These are phyloP conservation scores for Acorus gramineus DNA, from an alignment of 106 monocot genomes.

Conservation along the genomic window DNA sequence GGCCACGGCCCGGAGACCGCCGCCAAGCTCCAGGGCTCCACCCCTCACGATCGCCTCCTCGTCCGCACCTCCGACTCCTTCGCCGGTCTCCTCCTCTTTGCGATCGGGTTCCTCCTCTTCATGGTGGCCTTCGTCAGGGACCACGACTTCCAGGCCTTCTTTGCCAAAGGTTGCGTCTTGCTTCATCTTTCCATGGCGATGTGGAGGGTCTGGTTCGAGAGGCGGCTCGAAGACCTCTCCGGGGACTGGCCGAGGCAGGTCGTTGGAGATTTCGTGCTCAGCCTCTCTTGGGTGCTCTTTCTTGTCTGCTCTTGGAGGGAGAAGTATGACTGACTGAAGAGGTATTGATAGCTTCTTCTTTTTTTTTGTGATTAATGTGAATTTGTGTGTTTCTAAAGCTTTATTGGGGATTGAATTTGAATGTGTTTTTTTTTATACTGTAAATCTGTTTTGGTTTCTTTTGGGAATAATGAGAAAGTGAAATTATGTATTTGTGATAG, in stretches of 20 bases:
- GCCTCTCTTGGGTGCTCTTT: constrained; percentile 73
- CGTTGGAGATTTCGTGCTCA: constrained; percentile 63
- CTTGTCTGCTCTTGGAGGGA: constrained; percentile 78
- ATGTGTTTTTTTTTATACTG: too few relatives aligned
- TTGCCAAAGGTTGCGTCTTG: constrained; percentile 79
- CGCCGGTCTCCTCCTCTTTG: constrained; percentile 71
- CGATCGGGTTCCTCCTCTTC: constrained; percentile 77
- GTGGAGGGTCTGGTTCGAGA: constrained; percentile 75
- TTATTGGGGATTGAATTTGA: too few relatives aligned
- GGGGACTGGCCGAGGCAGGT: constrained; percentile 74
- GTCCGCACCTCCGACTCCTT: constrained; percentile 85
- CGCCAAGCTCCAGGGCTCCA: constrained; percentile 58
- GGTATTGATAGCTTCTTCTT: too few relatives aligned
- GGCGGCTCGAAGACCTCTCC: constrained; percentile 67
- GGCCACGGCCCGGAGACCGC: constrained; percentile 74
- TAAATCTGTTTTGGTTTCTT: too few relatives aligned
- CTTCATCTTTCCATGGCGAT: constrained; percentile 66
- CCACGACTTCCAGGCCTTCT: constrained; percentile 76
- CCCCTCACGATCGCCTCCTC: constrained; percentile 77
- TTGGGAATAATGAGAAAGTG: too few relatives aligned
- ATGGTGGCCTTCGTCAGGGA: constrained; percentile 87
- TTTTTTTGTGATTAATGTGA: too few relatives aligned
- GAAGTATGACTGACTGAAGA: constrained; percentile 58
- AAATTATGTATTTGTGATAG: too few relatives aligned
- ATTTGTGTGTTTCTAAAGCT: too few relatives aligned